Percentiles rank a stretch among this genome's conserved stretches.
These are phyloP conservation scores for Coemansia guatemalensis DNA, from an alignment of 192 early-diverging fungal genomes.

Conservation along the genomic window DNA sequence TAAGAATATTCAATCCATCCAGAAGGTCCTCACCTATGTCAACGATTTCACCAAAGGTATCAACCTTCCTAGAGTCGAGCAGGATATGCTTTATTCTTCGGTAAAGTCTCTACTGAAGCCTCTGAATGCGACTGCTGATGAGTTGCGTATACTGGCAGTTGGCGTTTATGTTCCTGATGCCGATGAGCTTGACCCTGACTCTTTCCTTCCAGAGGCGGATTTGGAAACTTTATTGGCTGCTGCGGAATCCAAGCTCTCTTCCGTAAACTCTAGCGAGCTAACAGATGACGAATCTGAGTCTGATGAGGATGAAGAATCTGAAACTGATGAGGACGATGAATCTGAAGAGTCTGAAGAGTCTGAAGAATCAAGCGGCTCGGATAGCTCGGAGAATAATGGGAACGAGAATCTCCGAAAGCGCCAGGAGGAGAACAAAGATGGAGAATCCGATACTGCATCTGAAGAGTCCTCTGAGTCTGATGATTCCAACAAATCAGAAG, in stretches of 20 bases:
- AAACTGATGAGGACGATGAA: neutral
- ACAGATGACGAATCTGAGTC: neutral
- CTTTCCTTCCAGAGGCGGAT: conserved; percentile 21
- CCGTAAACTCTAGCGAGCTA: neutral
- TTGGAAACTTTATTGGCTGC: neutral
- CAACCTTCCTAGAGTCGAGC: conserved; percentile 28
- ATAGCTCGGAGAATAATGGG: neutral
- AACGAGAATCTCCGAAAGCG: neutral
- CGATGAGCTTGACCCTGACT: conserved; percentile 22
- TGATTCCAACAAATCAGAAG: neutral
- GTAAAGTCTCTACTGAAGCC: conserved; percentile 20
- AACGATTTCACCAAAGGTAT: conserved; percentile 35
- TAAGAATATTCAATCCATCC: conserved; percentile 38
- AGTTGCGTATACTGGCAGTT: conserved; percentile 27
- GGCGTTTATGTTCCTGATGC: conserved; percentile 40
- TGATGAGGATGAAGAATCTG: neutral
- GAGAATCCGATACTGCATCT: neutral
- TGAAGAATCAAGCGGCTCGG: neutral
- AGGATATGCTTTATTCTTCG: conserved; percentile 22
- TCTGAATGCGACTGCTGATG: conserved; percentile 28
- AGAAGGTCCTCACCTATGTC: conserved; percentile 41
- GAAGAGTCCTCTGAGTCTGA: neutral
- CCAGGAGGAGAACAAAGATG: neutral
- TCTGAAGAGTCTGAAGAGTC: no score
- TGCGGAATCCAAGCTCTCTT: neutral